phyloP scores from a whole-genome alignment of 2,329 filamentous ascomycete species.

The Pseudofabraea citricarpa region DNA sequence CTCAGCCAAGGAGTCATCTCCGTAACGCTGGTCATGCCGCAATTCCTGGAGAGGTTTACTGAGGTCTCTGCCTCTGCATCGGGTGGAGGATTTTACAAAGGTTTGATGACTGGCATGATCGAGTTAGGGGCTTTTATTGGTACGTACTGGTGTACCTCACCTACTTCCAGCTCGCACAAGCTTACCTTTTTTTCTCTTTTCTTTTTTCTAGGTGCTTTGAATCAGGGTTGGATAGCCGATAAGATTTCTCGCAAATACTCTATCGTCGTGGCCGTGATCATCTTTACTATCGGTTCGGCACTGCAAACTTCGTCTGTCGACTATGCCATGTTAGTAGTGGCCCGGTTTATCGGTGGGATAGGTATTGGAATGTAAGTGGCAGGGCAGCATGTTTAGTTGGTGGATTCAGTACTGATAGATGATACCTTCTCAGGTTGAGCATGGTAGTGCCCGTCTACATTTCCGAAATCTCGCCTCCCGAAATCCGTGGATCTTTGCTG shows the following conservation, averaged over 20 bases:
- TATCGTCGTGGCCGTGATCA: constrained; percentile 42
- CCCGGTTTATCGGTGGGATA: constrained; percentile 43
- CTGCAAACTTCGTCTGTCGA: constrained; percentile 45
- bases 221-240: constrained; percentile 24
- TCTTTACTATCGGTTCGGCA: constrained; percentile 45
- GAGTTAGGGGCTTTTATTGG: constrained; percentile 44
- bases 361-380: constrained; percentile 47
- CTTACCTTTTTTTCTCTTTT: not conserved
- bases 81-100: constrained; percentile 15
- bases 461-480: constrained; percentile 42
- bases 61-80: constrained; percentile 28
- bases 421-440: not conserved
- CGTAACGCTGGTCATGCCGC: constrained; percentile 32
- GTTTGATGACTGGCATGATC: constrained; percentile 47
- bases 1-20: constrained; percentile 34
- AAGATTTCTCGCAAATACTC: constrained; percentile 35
- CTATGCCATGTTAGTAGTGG: constrained; percentile 46
- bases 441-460: constrained; percentile 46
- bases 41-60: constrained; percentile 29
- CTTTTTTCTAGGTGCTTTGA: not conserved
- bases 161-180: constrained; percentile 39
- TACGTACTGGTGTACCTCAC: constrained; percentile 36
- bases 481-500: constrained; percentile 9
- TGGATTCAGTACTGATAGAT: too few species aligned
- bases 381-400: too few species aligned